Conservation (phyloP, 2,329 filamentous ascomycete genomes). For the Colletotrichum godetiae region DNA sequence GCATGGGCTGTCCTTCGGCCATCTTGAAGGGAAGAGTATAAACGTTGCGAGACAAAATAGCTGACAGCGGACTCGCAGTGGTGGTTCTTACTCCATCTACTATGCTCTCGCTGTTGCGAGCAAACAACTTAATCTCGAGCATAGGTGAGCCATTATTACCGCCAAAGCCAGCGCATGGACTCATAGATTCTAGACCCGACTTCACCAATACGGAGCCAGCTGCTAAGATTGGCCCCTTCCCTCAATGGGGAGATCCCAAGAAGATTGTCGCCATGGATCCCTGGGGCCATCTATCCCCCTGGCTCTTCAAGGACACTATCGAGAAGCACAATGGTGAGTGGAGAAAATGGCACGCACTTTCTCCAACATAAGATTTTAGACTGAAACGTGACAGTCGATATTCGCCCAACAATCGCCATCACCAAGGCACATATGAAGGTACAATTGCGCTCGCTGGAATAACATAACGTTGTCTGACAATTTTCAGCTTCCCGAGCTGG, state of each 20-base stretch:
- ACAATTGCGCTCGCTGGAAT: not conserved
- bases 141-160: constrained; percentile 61
- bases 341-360: not conserved
- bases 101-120: constrained; percentile 93
- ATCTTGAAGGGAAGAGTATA: not conserved
- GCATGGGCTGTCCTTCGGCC: not conserved
- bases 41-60: not conserved
- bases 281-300: constrained; percentile 86
- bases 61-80: constrained; percentile 51
- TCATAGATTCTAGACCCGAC: constrained; percentile 57
- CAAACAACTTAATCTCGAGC: constrained; percentile 85
- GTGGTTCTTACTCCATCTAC: constrained; percentile 96
- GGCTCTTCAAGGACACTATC: constrained; percentile 84
- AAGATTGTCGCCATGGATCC: constrained; percentile 99
- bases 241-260: constrained; percentile 87
- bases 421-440: constrained; percentile 93
- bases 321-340: constrained; percentile 74
- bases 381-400: constrained; percentile 68
- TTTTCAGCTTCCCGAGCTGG: constrained; percentile 82
- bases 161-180: not conserved
- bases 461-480: constrained; percentile 14
- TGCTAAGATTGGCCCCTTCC: constrained; percentile 87
- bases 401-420: constrained; percentile 90
- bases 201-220: constrained; percentile 87
- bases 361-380: not conserved